Evolutionary conservation across 306 rosid genomes (phyloP), one percentile per base, ranked within the genome.

Genomic region (Sicyos edulis): DNA sequence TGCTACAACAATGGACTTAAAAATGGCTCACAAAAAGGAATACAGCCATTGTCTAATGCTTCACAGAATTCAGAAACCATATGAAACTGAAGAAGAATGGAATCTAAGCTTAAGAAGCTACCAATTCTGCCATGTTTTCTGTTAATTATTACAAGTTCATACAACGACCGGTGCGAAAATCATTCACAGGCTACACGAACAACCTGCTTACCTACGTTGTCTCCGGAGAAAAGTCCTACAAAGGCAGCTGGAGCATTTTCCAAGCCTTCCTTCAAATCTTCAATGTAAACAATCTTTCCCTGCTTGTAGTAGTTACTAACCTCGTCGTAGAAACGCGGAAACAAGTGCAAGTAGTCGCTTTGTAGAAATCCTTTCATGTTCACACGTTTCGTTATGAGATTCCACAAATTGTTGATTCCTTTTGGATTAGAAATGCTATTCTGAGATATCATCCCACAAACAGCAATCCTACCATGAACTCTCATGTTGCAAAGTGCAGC

Each of bases 391-490:
- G 42, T 11, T 7, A 83, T 45, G 54, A 83, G 70, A 83, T 74
- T 67, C 59, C 24, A 34, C 13, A 85, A 45, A 57, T 82, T 85
- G 70, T n/a, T 72, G 44, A 85, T 71, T n/a, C 76, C 80, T 10
- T 68, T 78, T 8, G 79, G 77, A 37, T 71, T 49, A 16, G 82
- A 76, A 40, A 80, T 77, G 42, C 74, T 83, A 72, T 62, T 59
- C 29, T 82, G 83, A 66, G 89, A 85, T 52, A 85, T 72, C 86
- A 80, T 73, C 54, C 89, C 89, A 54, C 89, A 85, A 1, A 73
- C 71, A 40, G 85, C 80, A 47, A 85, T 80, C 45, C 89, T 77
- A 4, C 89, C 89, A 3, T 74, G 79, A 32, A 67, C 21, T 54
- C 58, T 85, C 87, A 85, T 85, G 76, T 85, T 85, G 8, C 75